phyloP scores from a whole-genome alignment of 306 rosid species.

The Trichosanthes truncata region DNA sequence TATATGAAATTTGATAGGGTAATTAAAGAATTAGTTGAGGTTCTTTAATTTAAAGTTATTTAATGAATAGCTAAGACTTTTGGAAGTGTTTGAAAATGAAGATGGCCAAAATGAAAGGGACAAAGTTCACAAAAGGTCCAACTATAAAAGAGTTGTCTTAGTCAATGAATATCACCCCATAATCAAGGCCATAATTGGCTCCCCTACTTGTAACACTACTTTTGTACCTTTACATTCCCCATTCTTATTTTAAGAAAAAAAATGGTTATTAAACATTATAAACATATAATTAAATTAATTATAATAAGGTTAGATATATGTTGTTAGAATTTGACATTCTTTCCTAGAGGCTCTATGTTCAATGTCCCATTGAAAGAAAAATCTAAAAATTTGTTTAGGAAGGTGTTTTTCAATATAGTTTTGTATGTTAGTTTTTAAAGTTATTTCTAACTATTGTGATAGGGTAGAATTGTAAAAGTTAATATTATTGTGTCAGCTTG shows the following conservation, averaged over 20 bases:
- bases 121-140: background rate
- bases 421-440: too few relatives aligned
- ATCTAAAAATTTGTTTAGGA: background rate
- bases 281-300: background rate
- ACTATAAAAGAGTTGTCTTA: background rate
- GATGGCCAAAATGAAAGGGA: background rate
- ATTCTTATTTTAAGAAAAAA: background rate
- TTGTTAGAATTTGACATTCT: background rate
- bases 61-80: background rate
- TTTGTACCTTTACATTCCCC: background rate
- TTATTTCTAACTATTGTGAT: too few relatives aligned
- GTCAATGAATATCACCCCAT: background rate
- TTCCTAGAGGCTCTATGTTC: background rate
- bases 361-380: background rate
- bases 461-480: too few relatives aligned
- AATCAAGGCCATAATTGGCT: conserved; percentile 9
- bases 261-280: background rate
- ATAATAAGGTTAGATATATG: background rate
- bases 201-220: background rate
- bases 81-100: background rate
- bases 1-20: background rate
- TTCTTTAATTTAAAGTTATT: background rate
- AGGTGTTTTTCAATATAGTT: background rate
- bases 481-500: too few relatives aligned
- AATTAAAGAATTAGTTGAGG: background rate